These are phyloP conservation scores for Boletellus deceptivus DNA, from an alignment of 1,284 basidiomycete species.

Conservation along the genomic window DNA sequence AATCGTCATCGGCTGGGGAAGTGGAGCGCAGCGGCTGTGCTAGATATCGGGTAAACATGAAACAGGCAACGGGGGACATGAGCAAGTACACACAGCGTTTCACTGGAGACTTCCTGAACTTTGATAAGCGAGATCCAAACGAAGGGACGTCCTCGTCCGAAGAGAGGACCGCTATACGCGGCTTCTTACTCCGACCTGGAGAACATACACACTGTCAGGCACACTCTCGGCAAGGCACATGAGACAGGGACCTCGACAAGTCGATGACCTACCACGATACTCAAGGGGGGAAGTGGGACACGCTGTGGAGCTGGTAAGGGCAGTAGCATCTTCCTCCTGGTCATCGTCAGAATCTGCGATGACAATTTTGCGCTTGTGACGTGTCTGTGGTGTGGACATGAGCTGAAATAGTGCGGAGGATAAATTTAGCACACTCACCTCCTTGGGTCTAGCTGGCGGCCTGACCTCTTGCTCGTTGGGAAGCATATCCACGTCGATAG, in stretches of 20 bases:
- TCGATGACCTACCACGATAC: conserved; percentile 21
- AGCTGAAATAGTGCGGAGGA: not conserved
- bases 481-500: conserved; percentile 70
- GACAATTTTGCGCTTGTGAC: conserved; percentile 67
- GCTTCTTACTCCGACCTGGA: conserved; percentile 48
- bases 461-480: conserved; percentile 46
- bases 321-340: conserved; percentile 35
- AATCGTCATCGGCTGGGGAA: conserved; percentile 56
- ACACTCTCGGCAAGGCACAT: conserved; percentile 14
- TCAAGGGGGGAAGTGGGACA: conserved; percentile 29
- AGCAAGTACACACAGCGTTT: conserved; percentile 45
- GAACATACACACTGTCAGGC: conserved; percentile 14
- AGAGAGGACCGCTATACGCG: conserved; percentile 41
- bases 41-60: conserved; percentile 17
- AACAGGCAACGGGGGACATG: not conserved
- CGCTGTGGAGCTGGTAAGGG: conserved; percentile 15
- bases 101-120: conserved; percentile 61
- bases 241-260: conserved; percentile 28
- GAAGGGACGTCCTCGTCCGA: conserved; percentile 46
- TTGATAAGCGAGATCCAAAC: conserved; percentile 58
- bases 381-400: conserved; percentile 20
- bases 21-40: conserved; percentile 34
- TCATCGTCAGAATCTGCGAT: conserved; percentile 70
- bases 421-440: conserved; percentile 12
- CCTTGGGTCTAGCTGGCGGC: conserved; percentile 5